phyloP scores from a whole-genome alignment of 2,329 filamentous ascomycete species.

The Fusarium oligoseptatum region DNA sequence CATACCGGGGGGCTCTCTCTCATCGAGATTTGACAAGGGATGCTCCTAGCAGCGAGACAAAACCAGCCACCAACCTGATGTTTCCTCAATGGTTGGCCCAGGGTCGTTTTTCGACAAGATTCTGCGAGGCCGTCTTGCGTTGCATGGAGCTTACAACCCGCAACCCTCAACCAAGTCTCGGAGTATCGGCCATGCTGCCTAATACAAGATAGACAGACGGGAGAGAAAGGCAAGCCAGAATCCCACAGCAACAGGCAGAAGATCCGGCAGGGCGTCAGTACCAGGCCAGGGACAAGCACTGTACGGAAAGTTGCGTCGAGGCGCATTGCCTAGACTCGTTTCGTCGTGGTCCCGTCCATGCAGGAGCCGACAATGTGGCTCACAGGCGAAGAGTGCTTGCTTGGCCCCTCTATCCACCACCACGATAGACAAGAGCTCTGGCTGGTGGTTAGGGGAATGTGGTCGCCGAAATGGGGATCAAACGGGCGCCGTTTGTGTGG shows the following conservation, averaged over 20 bases:
- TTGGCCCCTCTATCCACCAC: not conserved
- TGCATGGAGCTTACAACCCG: constrained; percentile 9
- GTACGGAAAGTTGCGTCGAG: constrained; percentile 33
- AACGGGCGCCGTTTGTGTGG: constrained; percentile 34
- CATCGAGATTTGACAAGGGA: not conserved
- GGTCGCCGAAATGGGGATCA: constrained; percentile 13
- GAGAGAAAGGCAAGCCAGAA: not conserved
- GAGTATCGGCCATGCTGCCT: constrained; percentile 26
- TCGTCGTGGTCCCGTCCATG: constrained; percentile 4
- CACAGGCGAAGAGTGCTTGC: not conserved
- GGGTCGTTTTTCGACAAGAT: not conserved
- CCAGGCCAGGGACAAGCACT: constrained; percentile 22
- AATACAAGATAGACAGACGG: constrained; percentile 9
- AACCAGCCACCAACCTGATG: constrained; percentile 5
- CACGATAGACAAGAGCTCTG: not conserved
- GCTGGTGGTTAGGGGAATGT: not conserved
- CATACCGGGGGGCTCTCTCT: not conserved
- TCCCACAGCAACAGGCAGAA: constrained; percentile 18
- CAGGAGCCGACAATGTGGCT: constrained; percentile 28
- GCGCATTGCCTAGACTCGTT: constrained; percentile 22
- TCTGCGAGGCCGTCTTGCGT: not conserved
- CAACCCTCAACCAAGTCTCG: constrained; percentile 4
- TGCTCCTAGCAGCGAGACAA: constrained; percentile 1
- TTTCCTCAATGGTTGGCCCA: not conserved
- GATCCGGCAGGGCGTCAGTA: constrained; percentile 4